These are phyloP conservation scores for Combretum micranthum DNA, from an alignment of 345 rosid species.

Conservation along the genomic window DNA sequence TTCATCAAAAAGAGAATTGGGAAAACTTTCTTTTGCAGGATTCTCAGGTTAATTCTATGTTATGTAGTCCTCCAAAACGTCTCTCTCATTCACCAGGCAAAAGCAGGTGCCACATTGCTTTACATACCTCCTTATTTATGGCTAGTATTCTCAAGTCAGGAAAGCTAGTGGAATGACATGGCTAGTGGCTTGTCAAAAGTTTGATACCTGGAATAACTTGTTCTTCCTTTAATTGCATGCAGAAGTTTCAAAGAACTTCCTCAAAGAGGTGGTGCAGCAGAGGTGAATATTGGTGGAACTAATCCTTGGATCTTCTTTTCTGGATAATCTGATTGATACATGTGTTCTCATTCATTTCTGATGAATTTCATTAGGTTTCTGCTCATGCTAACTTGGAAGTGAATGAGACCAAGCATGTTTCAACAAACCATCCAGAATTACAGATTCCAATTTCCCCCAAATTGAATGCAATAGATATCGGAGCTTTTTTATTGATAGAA, in stretches of 20 bases:
- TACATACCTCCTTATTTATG: conserved; percentile 3
- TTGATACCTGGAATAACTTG: neutral
- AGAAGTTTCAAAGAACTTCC: conserved; percentile 27
- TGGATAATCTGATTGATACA: neutral
- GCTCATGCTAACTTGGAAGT: conserved; percentile 20
- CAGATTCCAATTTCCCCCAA: conserved; percentile 23
- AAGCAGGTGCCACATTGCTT: conserved; percentile 39
- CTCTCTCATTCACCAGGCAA: conserved; percentile 47
- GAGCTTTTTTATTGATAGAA: conserved; percentile 29
- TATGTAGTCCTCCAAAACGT: conserved; percentile 48
- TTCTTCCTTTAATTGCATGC: conserved; percentile 15
- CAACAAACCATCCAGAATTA: conserved; percentile 15
- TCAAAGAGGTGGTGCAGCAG: conserved; percentile 24
- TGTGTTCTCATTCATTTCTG: neutral
- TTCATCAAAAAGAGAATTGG: neutral
- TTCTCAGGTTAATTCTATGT: conserved; percentile 20
- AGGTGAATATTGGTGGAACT: conserved; percentile 29
- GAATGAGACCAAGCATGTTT: conserved; percentile 18
- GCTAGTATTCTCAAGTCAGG: neutral
- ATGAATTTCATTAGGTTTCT: conserved; percentile 28
- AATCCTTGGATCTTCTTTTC: neutral
- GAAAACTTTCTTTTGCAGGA: conserved; percentile 31
- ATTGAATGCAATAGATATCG: conserved; percentile 32
- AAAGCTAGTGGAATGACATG: conserved; percentile 1
- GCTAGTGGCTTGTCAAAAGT: neutral